A percentile compares a stretch with the other conserved stretches of the same genome.
These are phyloP conservation scores for Boletus coccyginus DNA, from an alignment of 768 basidiomycete species.

Conservation along the genomic window DNA sequence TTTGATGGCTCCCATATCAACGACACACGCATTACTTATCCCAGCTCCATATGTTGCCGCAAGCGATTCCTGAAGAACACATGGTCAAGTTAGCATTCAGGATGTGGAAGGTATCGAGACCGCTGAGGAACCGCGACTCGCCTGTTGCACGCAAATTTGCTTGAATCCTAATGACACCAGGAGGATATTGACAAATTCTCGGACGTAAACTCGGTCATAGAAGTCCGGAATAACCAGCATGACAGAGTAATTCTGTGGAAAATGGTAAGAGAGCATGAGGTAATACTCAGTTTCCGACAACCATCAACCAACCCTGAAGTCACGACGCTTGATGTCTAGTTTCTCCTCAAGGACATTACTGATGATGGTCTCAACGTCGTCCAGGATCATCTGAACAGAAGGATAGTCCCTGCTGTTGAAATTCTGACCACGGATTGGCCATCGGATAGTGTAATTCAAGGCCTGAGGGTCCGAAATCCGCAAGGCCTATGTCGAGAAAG, in stretches of 20 bases:
- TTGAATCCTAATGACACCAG: constrained; percentile 85
- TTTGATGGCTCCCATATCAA: constrained; percentile 85
- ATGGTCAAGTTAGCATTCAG: neutral
- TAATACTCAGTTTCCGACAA: neutral
- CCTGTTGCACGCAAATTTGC: constrained; percentile 91
- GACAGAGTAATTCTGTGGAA: constrained; percentile 73
- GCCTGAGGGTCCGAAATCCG: constrained; percentile 64
- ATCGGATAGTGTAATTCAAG: constrained; percentile 70
- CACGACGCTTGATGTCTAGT: constrained; percentile 48
- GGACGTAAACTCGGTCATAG: constrained; percentile 81
- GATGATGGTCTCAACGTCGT: constrained; percentile 76
- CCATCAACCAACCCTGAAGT: constrained; percentile 54
- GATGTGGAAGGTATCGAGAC: neutral
- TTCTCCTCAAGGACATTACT: constrained; percentile 57
- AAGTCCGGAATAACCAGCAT: constrained; percentile 91
- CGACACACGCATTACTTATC: constrained; percentile 91
- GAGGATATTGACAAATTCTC: constrained; percentile 70
- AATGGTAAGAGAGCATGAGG: neutral
- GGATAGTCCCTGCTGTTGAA: constrained; percentile 83
- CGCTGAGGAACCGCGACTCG: constrained; percentile 20
- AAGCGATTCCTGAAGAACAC: constrained; percentile 68
- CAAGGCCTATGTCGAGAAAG: constrained; percentile 52
- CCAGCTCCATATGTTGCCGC: constrained; percentile 96
- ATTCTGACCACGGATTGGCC: constrained; percentile 77
- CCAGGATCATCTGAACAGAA: constrained; percentile 65